Conservation (phyloP, 371 early-diverging fungal genomes). For the Mortierella sp. region DNA sequence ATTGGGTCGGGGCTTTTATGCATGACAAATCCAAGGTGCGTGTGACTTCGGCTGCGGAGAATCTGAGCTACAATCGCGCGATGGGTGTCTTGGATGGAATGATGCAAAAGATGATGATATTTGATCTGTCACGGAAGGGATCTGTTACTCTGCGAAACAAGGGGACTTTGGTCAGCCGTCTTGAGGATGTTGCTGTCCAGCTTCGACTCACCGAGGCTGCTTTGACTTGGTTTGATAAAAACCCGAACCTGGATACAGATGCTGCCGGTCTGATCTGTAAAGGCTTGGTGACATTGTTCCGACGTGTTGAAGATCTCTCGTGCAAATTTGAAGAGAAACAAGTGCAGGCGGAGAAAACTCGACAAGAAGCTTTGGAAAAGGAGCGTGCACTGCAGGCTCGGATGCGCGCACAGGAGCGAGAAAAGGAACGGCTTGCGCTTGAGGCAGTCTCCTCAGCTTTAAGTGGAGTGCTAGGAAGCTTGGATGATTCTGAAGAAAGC, state of each 20-base stretch:
- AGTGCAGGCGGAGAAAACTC: constrained; percentile 28
- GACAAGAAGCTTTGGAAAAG: constrained; percentile 18
- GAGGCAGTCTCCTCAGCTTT: constrained; percentile 48
- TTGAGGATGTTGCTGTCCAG: constrained; percentile 52
- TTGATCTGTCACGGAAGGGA: constrained; percentile 56
- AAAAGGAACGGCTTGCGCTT: constrained; percentile 40
- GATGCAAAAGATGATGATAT: constrained; percentile 62
- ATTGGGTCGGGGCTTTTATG: constrained; percentile 57
- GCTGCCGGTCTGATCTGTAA: constrained; percentile 50
- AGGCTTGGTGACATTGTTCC: constrained; percentile 47
- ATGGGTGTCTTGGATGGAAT: constrained; percentile 54
- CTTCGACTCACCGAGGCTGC: constrained; percentile 54
- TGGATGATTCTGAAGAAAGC: constrained; percentile 22
- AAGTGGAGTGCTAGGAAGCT: constrained; percentile 26
- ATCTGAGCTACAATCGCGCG: constrained; percentile 50
- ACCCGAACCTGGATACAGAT: constrained; percentile 53
- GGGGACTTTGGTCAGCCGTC: constrained; percentile 46
- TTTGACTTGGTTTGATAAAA: constrained; percentile 51
- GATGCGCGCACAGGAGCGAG: constrained; percentile 32
- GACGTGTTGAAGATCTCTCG: constrained; percentile 47
- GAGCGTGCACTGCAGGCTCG: constrained; percentile 21
- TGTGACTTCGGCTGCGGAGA: constrained; percentile 51
- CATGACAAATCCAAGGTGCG: constrained; percentile 48
- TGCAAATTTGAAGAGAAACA: constrained; percentile 50
- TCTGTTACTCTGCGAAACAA: constrained; percentile 52